Evolutionary conservation across 192 early-diverging fungal genomes (phyloP).

Genomic region (Entomortierella parvispora): DNA sequence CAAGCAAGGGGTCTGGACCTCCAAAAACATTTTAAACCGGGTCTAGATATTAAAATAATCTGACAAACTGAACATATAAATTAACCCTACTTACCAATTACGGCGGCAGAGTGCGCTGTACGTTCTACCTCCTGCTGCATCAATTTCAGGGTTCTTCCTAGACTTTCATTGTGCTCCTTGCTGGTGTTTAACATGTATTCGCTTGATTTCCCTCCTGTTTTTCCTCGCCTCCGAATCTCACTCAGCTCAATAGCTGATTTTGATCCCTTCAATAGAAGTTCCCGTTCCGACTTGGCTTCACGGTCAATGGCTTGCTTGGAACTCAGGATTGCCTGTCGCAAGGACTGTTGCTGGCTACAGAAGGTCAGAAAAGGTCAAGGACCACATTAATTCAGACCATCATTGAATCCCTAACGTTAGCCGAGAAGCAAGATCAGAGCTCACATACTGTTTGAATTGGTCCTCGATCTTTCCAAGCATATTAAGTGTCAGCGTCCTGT

Average conservation of each 20-base stretch:
- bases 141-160: constrained; percentile 66
- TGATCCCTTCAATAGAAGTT: constrained; percentile 45
- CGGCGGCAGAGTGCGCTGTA: constrained; percentile 61
- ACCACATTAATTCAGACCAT: too few relatives aligned
- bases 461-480: constrained; percentile 60
- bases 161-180: constrained; percentile 66
- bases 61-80: background rate
- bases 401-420: too few relatives aligned
- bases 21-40: too few relatives aligned
- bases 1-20: background rate
- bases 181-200: constrained; percentile 60
- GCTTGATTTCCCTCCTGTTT: constrained; percentile 42
- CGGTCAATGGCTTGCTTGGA: constrained; percentile 63
- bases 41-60: too few relatives aligned
- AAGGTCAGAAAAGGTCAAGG: background rate
- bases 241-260: constrained; percentile 48
- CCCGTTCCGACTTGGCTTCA: constrained; percentile 55
- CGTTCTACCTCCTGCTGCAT: constrained; percentile 76
- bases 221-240: constrained; percentile 54
- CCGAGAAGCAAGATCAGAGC: too few relatives aligned
- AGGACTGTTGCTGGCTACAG: constrained; percentile 58
- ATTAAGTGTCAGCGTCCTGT: constrained; percentile 48
- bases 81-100: constrained; percentile 69
- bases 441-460: constrained; percentile 65
- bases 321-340: constrained; percentile 59